phyloP scores from a whole-genome alignment of 352 stramenopile species.

The Globisporangium nagaii region DNA sequence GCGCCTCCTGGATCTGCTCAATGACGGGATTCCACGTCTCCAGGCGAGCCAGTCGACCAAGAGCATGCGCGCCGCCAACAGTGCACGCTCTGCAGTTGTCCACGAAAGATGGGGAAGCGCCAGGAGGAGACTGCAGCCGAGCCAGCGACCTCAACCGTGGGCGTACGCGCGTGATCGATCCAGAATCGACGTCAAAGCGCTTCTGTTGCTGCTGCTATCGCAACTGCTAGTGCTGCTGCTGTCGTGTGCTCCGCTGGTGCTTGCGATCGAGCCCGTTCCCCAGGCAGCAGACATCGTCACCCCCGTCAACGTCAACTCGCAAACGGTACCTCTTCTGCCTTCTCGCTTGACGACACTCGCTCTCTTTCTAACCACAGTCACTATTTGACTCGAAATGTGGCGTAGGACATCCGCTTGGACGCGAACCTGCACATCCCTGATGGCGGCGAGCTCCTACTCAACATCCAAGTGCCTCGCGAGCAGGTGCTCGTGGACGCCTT shows the following conservation, averaged over 20 bases:
- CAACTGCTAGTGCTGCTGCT: conserved; percentile 6
- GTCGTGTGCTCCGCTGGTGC: background rate
- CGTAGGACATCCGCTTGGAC: conserved; percentile 50
- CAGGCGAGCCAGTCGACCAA: background rate
- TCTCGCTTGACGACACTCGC: background rate
- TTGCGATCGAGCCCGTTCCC: conserved; percentile 36
- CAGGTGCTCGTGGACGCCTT: conserved; percentile 37
- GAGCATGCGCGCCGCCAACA: no score
- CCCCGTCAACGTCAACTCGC: conserved; percentile 35
- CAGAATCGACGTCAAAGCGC: background rate
- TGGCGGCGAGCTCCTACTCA: conserved; percentile 55
- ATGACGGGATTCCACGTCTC: background rate
- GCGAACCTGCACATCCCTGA: conserved; percentile 72
- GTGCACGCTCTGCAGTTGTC: no score
- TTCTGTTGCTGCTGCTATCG: background rate
- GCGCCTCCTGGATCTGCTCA: background rate
- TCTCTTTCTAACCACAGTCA: background rate
- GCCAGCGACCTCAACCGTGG: background rate
- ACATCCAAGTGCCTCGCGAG: conserved; percentile 57
- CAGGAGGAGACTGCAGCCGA: no score
- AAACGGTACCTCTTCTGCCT: conserved; percentile 18
- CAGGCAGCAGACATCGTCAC: conserved; percentile 46
- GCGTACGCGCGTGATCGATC: background rate
- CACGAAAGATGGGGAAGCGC: no score
- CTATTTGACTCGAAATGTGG: background rate